phyloP scores from a whole-genome alignment of 2,329 filamentous ascomycete genomes.

The Aspergillaceae sp. region DNA sequence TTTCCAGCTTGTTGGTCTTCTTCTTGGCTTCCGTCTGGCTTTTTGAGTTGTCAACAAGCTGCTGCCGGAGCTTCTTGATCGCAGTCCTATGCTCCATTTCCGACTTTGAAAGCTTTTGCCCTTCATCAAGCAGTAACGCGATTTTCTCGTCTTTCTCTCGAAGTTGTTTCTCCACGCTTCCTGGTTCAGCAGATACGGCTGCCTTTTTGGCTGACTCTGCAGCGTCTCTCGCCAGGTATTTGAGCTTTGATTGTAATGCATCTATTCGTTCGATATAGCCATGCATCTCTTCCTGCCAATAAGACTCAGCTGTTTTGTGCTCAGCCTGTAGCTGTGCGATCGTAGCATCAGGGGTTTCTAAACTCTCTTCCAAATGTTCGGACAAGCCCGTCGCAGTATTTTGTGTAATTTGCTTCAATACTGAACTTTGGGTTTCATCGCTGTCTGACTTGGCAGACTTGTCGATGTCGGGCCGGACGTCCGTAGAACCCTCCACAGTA shows the following conservation, averaged over 20 bases:
- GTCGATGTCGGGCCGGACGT: background rate
- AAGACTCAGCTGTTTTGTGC: slow-evolving; percentile 44
- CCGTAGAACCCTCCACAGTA: slow-evolving; percentile 2
- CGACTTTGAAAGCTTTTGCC: slow-evolving; percentile 73
- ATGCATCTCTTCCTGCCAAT: slow-evolving; percentile 74
- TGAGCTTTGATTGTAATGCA: slow-evolving; percentile 80
- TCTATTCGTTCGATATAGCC: slow-evolving; percentile 83
- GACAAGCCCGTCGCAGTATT: slow-evolving; percentile 10
- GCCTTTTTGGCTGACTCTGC: slow-evolving; percentile 65
- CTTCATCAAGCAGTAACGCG: slow-evolving; percentile 82
- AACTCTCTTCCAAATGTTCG: slow-evolving; percentile 5
- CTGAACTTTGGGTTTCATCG: slow-evolving; percentile 2
- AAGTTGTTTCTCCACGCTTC: slow-evolving; percentile 66
- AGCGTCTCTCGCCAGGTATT: slow-evolving; percentile 75
- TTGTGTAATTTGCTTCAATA: slow-evolving; percentile 10
- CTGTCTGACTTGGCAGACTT: slow-evolving; percentile 4
- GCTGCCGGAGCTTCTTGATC: slow-evolving; percentile 66
- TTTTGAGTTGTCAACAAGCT: slow-evolving; percentile 45
- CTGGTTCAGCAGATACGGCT: slow-evolving; percentile 52
- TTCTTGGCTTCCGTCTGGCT: slow-evolving; percentile 42
- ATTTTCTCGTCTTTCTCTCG: slow-evolving; percentile 89
- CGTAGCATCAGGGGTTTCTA: slow-evolving; percentile 29
- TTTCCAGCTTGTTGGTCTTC: slow-evolving; percentile 57
- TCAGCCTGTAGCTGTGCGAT: slow-evolving; percentile 43
- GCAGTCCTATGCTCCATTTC: slow-evolving; percentile 77